These are phyloP conservation scores for Phlebiopsis flavidoalba DNA, from an alignment of 768 basidiomycete genomes.

Conservation along the genomic window DNA sequence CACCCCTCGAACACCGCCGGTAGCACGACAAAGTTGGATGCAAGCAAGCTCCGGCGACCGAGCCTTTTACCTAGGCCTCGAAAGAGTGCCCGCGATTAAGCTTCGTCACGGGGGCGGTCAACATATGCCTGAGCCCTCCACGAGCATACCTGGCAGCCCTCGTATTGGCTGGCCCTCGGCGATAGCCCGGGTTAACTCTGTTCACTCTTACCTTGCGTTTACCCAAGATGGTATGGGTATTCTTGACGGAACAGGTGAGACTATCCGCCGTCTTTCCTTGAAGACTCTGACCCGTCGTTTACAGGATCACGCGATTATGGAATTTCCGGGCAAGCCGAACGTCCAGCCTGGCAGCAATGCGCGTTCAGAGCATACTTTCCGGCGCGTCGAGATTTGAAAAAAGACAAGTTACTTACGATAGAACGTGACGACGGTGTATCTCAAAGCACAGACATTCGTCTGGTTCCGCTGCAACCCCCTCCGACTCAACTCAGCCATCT, in stretches of 20 bases:
- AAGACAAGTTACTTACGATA: slow-evolving; percentile 10
- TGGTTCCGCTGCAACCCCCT: not conserved
- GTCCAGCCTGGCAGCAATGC: not conserved
- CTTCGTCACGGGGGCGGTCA: not conserved
- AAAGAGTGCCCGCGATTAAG: slow-evolving; percentile 9
- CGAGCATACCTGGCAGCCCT: not conserved
- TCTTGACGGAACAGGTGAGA: slow-evolving; percentile 11
- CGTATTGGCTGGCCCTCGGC: not conserved
- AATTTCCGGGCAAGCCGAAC: not conserved
- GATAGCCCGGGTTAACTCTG: slow-evolving; percentile 9
- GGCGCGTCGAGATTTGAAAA: slow-evolving; percentile 1
- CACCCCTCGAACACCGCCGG: not conserved
- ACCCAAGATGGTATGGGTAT: slow-evolving; percentile 12
- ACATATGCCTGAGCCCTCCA: not conserved
- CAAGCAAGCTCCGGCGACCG: slow-evolving; percentile 5
- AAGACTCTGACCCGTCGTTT: not conserved
- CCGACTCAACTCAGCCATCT: not conserved
- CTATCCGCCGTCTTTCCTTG: not conserved
- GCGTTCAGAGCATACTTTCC: slow-evolving; percentile 9
- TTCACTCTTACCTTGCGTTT: slow-evolving; percentile 2
- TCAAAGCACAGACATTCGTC: not conserved
- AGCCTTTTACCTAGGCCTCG: slow-evolving; percentile 13
- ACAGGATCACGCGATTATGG: slow-evolving; percentile 12
- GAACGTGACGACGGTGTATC: slow-evolving; percentile 8
- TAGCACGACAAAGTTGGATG: not conserved